These are phyloP conservation scores for Globisporangium alternatum DNA, from an alignment of 352 stramenopile species.

Conservation along the genomic window DNA sequence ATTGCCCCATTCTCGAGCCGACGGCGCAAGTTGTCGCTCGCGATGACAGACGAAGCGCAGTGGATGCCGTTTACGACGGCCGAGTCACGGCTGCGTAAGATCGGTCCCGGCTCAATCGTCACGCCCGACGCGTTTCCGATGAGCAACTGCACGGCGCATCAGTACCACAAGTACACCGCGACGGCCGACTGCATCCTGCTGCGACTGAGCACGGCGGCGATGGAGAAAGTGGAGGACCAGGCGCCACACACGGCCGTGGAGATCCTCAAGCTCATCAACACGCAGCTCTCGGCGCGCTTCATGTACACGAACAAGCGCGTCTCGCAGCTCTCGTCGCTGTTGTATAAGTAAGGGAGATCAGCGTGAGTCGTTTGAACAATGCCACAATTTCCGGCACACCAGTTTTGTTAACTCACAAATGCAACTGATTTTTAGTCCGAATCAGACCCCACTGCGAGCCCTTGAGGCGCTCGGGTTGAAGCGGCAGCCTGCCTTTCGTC, in stretches of 20 bases:
- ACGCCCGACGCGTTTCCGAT: slow-evolving; percentile 40
- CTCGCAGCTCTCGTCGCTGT: slow-evolving; percentile 69
- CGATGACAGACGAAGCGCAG: slow-evolving; percentile 41
- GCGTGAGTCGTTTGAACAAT: neutral
- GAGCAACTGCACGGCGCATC: slow-evolving; percentile 13
- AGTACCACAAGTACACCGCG: slow-evolving; percentile 62
- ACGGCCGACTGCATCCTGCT: slow-evolving; percentile 65
- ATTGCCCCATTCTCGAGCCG: neutral
- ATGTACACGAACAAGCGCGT: slow-evolving; percentile 73
- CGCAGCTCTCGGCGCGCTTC: slow-evolving; percentile 55
- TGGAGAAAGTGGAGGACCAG: slow-evolving; percentile 52
- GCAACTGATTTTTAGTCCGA: too few relatives aligned
- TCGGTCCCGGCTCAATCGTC: slow-evolving; percentile 69
- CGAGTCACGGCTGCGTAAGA: slow-evolving; percentile 66
- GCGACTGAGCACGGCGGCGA: slow-evolving; percentile 48
- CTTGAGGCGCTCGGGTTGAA: too few relatives aligned
- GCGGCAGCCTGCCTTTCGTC: too few relatives aligned
- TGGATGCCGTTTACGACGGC: slow-evolving; percentile 69
- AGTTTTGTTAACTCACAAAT: too few relatives aligned
- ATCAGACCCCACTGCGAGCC: too few relatives aligned
- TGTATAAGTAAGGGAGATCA: slow-evolving; percentile 51
- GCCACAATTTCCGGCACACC: too few relatives aligned
- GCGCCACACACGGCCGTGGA: slow-evolving; percentile 66
- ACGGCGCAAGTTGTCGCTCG: slow-evolving; percentile 37
- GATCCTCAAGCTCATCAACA: slow-evolving; percentile 72